These are phyloP conservation scores for Condylostoma magnum DNA, from an alignment of 169 alveolate genomes.

Conservation along the genomic window DNA sequence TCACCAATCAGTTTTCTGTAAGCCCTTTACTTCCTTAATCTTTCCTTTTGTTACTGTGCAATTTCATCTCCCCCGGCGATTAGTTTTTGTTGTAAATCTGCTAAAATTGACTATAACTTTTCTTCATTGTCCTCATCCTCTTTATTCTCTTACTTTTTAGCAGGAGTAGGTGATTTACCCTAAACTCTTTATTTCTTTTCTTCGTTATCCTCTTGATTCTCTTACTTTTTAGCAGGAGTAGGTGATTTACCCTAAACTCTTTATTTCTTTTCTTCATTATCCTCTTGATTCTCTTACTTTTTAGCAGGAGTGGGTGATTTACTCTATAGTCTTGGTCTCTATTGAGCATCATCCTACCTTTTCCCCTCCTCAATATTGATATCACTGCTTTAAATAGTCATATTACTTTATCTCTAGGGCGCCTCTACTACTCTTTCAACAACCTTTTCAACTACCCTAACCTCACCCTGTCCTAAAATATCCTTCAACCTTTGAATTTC, in stretches of 20 bases:
- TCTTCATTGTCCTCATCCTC: conserved; percentile 47
- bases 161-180: neutral
- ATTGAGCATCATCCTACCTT: neutral
- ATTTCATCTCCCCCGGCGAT: conserved; percentile 16
- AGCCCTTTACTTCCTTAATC: neutral
- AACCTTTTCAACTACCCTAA: conserved; percentile 70
- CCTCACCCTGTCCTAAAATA: conserved; percentile 57
- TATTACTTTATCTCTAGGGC: neutral
- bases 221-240: neutral
- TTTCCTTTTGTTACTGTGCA: neutral
- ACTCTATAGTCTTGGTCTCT: neutral
- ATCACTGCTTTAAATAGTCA: neutral
- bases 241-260: conserved; percentile 46
- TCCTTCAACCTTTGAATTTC: conserved; percentile 71
- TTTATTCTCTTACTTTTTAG: conserved; percentile 47
- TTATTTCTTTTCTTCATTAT: neutral
- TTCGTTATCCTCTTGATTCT: neutral
- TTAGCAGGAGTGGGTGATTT: neutral
- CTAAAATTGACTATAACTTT: neutral
- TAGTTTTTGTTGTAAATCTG: conserved; percentile 15
- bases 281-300: neutral
- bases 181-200: neutral
- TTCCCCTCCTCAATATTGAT: too few species aligned
- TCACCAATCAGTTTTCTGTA: neutral
- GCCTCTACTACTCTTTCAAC: conserved; percentile 43